phyloP scores from a whole-genome alignment of 176 grass and related monocot genomes.

The Carex scoparia region DNA sequence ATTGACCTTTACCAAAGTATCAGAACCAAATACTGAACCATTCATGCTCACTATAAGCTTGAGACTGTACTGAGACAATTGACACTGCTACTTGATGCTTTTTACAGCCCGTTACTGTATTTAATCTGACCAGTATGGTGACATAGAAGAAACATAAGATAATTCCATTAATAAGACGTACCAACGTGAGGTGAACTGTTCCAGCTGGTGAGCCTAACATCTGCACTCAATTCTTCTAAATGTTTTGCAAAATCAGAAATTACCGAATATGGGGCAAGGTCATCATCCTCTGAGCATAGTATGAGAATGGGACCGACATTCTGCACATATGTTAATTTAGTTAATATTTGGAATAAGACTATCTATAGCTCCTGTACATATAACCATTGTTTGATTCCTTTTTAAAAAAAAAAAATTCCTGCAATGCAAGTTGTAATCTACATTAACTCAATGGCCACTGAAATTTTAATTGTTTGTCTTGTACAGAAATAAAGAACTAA shows the following conservation, averaged over 20 bases:
- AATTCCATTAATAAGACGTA: constrained; percentile 38
- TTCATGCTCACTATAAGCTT: background rate
- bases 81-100: background rate
- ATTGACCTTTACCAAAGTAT: background rate
- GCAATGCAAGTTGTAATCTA: background rate
- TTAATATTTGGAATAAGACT: background rate
- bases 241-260: constrained; percentile 58
- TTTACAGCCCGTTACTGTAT: background rate
- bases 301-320: constrained; percentile 77
- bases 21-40: background rate
- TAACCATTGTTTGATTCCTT: background rate
- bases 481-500: background rate
- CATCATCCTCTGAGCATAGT: constrained; percentile 88
- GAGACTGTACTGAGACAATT: background rate
- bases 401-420: background rate
- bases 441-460: background rate
- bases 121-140: constrained; percentile 16
- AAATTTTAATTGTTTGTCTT: background rate
- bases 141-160: background rate
- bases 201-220: constrained; percentile 84
- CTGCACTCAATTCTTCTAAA: constrained; percentile 62
- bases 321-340: constrained; percentile 32
- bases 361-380: background rate
- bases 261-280: constrained; percentile 55
- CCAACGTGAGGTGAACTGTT: constrained; percentile 69